A percentile compares a stretch with the other conserved stretches of the same genome.
Conservation (phyloP, 768 basidiomycete species). For the Boletus subcaerulescens region DNA sequence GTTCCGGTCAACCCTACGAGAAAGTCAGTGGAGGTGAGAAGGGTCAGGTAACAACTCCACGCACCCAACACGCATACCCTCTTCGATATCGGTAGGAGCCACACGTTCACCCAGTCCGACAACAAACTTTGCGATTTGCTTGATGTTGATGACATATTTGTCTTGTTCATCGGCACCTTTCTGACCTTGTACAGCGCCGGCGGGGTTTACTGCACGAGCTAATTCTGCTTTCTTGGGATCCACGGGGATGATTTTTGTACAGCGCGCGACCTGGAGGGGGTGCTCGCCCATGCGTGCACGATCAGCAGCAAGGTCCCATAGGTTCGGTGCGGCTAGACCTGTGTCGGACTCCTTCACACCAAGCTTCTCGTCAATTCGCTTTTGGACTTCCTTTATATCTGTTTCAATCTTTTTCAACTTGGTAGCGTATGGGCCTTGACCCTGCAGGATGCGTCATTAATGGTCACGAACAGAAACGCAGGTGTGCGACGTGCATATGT, state of each 20-base stretch:
- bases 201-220: constrained; percentile 74
- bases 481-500: constrained; percentile 70
- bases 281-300: constrained; percentile 89
- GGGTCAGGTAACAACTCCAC: constrained; percentile 23
- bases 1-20: constrained; percentile 80
- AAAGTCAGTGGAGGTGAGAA: constrained; percentile 4
- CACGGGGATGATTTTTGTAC: constrained; percentile 95
- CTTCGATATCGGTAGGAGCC: constrained; percentile 97
- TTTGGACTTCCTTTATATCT: constrained; percentile 95
- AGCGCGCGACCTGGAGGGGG: constrained; percentile 93
- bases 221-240: constrained; percentile 73
- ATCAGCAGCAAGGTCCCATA: constrained; percentile 97
- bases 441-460: constrained; percentile 45
- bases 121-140: constrained; percentile 99
- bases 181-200: constrained; percentile 76
- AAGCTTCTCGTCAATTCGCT: constrained; percentile 96
- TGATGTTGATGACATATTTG: constrained; percentile 99
- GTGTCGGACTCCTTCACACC: constrained; percentile 99
- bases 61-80: constrained; percentile 99
- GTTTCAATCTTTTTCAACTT: constrained; percentile 84
- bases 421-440: constrained; percentile 95
- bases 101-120: constrained; percentile 96
- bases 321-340: constrained; percentile 91
- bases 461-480: background rate
- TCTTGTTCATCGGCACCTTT: constrained; percentile 99